These are phyloP conservation scores for Boletus rubescentipes DNA, from an alignment of 768 basidiomycete species.

Conservation along the genomic window DNA sequence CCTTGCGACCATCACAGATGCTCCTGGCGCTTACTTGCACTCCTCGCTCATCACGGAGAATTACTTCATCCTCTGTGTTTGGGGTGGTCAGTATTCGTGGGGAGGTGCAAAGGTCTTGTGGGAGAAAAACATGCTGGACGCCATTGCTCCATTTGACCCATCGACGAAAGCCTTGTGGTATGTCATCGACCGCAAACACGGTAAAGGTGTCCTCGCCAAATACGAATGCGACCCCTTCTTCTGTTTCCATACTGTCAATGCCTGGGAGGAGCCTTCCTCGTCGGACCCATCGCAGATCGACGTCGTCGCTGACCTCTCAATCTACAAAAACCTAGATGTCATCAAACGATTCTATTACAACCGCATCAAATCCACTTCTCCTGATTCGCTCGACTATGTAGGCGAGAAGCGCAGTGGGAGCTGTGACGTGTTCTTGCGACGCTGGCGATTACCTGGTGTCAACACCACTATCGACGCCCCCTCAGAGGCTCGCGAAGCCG, in stretches of 20 bases:
- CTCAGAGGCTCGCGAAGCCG: conserved; percentile 16
- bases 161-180: conserved; percentile 35
- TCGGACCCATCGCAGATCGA: conserved; percentile 28
- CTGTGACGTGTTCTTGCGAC: conserved; percentile 26
- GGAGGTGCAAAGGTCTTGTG: conserved; percentile 29
- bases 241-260: conserved; percentile 41
- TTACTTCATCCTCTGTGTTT: conserved; percentile 37
- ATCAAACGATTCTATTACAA: conserved; percentile 34
- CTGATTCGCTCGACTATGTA: conserved; percentile 25
- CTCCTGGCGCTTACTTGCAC: conserved; percentile 40
- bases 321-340: conserved; percentile 34
- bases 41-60: conserved; percentile 38
- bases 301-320: conserved; percentile 37
- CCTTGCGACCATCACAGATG: conserved; percentile 37
- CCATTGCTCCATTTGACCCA: conserved; percentile 33
- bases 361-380: conserved; percentile 26
- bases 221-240: conserved; percentile 40
- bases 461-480: conserved; percentile 17
- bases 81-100: conserved; percentile 32
- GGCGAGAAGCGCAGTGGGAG: conserved; percentile 18
- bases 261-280: conserved; percentile 33
- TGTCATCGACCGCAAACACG: conserved; percentile 37
- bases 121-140: conserved; percentile 34
- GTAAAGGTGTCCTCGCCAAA: conserved; percentile 37
- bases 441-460: conserved; percentile 32